Conservation (phyloP, 1,139 yeast genomes). For the Keqinozyma sinolaborantium region DNA sequence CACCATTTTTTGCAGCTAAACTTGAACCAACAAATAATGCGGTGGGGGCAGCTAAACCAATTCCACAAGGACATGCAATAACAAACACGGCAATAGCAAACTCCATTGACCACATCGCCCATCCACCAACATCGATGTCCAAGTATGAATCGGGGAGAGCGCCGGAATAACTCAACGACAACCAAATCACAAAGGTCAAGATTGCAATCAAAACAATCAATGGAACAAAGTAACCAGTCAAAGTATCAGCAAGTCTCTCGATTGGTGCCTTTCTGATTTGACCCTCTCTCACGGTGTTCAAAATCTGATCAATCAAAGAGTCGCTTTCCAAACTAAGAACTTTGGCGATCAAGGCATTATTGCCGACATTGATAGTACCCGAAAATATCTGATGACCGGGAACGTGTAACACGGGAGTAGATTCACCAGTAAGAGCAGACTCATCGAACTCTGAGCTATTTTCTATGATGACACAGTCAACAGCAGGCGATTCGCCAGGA, state of each 20-base stretch:
- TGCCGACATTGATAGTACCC: slow-evolving; percentile 68
- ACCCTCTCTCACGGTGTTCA: slow-evolving; percentile 69
- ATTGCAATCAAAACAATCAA: slow-evolving; percentile 58
- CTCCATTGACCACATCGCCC: slow-evolving; percentile 75
- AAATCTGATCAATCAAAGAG: slow-evolving; percentile 67
- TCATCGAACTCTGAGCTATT: slow-evolving; percentile 68
- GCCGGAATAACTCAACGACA: slow-evolving; percentile 53
- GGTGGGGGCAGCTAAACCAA: slow-evolving; percentile 48
- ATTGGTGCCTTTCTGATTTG: slow-evolving; percentile 73
- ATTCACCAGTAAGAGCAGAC: slow-evolving; percentile 77
- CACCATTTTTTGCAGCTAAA: slow-evolving; percentile 55
- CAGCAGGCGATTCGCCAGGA: slow-evolving; percentile 72
- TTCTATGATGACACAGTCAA: slow-evolving; percentile 60
- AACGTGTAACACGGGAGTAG: slow-evolving; percentile 43
- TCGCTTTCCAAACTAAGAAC: slow-evolving; percentile 62
- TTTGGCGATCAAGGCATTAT: slow-evolving; percentile 49
- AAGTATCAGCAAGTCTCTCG: slow-evolving; percentile 65
- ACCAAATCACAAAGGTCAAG: slow-evolving; percentile 67
- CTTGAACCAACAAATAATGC: slow-evolving; percentile 48
- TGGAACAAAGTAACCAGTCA: slow-evolving; percentile 75
- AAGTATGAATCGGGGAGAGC: slow-evolving; percentile 51
- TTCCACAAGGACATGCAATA: slow-evolving; percentile 48
- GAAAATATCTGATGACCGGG: slow-evolving; percentile 66
- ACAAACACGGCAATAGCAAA: slow-evolving; percentile 79
- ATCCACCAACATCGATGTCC: slow-evolving; percentile 68